Conservation (phyloP, 176 grass and related monocot genomes). For the Musa schizocarpa region DNA sequence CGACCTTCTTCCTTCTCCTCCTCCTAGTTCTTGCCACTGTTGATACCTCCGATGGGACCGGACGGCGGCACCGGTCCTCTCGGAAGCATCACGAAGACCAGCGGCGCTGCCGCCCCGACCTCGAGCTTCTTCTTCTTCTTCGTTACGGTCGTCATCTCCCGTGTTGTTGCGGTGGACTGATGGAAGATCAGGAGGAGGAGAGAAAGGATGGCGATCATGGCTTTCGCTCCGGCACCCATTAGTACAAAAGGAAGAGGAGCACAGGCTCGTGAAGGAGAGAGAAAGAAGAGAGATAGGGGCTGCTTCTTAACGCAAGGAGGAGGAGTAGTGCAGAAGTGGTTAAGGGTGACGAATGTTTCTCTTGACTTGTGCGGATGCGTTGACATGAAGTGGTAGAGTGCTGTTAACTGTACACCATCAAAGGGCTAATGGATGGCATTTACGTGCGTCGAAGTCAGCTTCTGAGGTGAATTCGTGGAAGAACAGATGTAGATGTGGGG, state of each 20-base stretch:
- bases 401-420: too few species aligned
- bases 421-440: too few species aligned
- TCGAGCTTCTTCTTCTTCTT: background rate
- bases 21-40: background rate
- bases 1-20: too few species aligned
- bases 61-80: constrained; percentile 1
- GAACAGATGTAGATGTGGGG: too few species aligned
- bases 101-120: background rate
- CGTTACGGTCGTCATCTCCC: background rate
- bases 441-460: too few species aligned
- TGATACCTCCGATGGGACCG: constrained; percentile 2
- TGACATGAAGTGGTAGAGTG: too few species aligned
- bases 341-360: too few species aligned
- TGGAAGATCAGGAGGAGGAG: background rate
- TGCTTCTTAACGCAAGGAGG: too few species aligned
- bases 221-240: background rate
- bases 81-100: background rate
- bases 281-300: background rate
- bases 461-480: too few species aligned
- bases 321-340: too few species aligned
- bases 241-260: background rate
- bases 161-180: background rate
- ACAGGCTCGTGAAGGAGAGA: background rate
- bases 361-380: too few species aligned
- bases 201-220: background rate